Base-by-base conservation (phyloP, 1,284 basidiomycete species). In the Sporisorium exsertum region DNA sequence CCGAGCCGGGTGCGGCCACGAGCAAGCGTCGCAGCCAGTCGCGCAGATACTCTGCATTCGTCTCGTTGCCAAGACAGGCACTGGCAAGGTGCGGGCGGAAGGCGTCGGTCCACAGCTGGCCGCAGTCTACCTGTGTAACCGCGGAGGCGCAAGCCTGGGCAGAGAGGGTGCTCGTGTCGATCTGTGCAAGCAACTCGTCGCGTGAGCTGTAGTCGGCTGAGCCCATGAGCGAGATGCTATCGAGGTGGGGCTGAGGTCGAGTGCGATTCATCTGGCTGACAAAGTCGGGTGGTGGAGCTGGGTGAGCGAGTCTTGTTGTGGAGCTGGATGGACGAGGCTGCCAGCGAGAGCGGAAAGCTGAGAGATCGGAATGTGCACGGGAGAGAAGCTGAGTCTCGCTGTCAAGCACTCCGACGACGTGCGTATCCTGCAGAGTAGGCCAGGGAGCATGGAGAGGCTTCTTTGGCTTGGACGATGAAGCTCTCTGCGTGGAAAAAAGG, bases 1-100 rank as follows among this genome's bases (percentile, higher is more conserved):
- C 53, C 5, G 58, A 35, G 13, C 62, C 65, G 10, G 66, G 54
- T 5, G 65, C 53, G 6, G 70, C 57, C 12, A 79, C 75, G 20
- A 69, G 56, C 26, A 82, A 56, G 10, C 71, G 65, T 2, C 63
- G 72, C 22, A 82, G 59, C 80, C 80, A 82, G 56, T 81, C 74
- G 20, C 62, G 51, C 22, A 82, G 58, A 32, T 72, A 77, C 12
- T 22, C 8, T 7, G 79, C 78, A 13, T 47, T 54, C 9, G 18
- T 4, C 47, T 78, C 70, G 58, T 80, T 81, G 43, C 67, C 75
- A 1, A 78, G 27, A 22, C 71, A 69, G 4, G 72, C 58, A 10
- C n/a, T n/a, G 0, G 78, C 61, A 2, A 51, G 15, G 18, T 32
- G 58, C 3, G 79, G 79, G 7, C 72, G 64, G 42, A 53, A 78